Conservation (phyloP, 2,329 filamentous ascomycete species). For the Trichocomaceae sp. region DNA sequence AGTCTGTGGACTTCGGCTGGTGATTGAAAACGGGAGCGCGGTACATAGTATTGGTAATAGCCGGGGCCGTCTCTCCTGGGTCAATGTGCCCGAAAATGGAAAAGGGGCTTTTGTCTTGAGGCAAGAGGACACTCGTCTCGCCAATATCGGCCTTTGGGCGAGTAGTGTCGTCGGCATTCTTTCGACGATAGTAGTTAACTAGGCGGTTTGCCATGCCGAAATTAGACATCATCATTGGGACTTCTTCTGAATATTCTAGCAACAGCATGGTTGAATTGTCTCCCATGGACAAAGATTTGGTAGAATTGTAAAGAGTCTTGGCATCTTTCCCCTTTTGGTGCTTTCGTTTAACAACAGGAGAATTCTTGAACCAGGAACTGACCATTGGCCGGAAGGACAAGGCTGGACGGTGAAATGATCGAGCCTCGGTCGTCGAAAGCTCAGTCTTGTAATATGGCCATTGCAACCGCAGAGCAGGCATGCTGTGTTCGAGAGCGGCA, state of each 20-base stretch:
- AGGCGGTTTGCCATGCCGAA: slow-evolving; percentile 96
- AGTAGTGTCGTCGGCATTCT: slow-evolving; percentile 67
- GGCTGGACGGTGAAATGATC: slow-evolving; percentile 78
- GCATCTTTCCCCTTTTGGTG: slow-evolving; percentile 71
- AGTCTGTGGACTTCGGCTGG: slow-evolving; percentile 68
- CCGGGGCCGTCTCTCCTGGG: slow-evolving; percentile 80
- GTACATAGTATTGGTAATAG: slow-evolving; percentile 92
- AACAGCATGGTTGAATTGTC: slow-evolving; percentile 86
- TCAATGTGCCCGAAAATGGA: slow-evolving; percentile 91
- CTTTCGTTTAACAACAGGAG: slow-evolving; percentile 71
- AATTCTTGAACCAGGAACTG: slow-evolving; percentile 65
- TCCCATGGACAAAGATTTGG: slow-evolving; percentile 74
- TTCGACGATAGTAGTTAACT: slow-evolving; percentile 92
- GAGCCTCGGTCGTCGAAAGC: slow-evolving; percentile 61
- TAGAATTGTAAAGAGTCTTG: slow-evolving; percentile 69
- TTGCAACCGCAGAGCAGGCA: slow-evolving; percentile 83
- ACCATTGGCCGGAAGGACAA: slow-evolving; percentile 66
- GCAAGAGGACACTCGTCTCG: slow-evolving; percentile 78
- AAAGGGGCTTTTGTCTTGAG: slow-evolving; percentile 93
- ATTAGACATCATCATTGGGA: slow-evolving; percentile 84
- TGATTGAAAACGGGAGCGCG: slow-evolving; percentile 91
- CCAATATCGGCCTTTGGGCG: slow-evolving; percentile 78
- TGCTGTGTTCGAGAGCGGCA: slow-evolving; percentile 86
- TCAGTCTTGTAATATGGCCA: slow-evolving; percentile 96
- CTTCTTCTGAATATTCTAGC: slow-evolving; percentile 93